Base-by-base conservation (phyloP, 306 rosid genomes). In the Senna siamea region DNA sequence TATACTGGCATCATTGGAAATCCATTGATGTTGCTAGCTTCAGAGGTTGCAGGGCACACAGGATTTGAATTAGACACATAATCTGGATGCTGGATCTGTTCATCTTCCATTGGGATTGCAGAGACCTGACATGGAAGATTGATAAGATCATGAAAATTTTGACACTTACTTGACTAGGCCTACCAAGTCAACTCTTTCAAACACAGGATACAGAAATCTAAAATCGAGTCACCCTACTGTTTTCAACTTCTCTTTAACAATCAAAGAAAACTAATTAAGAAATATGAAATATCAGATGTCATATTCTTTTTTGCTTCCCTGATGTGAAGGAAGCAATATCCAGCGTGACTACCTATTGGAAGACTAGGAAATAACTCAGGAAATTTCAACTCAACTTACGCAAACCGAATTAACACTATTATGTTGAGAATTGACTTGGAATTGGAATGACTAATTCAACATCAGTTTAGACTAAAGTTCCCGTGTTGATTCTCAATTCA, bases 71-170 rank as follows among this genome's bases (percentile, higher is more conserved):
- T 89, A 62, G 87, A 83, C 66, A 73, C 60, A 48, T 30, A 73
- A 32, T 90, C 97, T 73, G 83, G 88, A 81, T 66, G 83, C 61
- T 82, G 86, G 22, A 70, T 80, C 81, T 78, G 85, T 34, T 85
- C 96, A 71, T 90, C 96, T 74, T 90, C 98, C 93, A 87, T 83
- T 40, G 92, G 86, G 53, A 30, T 86, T 54, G 85, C 80, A 18
- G 89, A 44, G 12, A 95, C 98, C 99, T 95, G 79, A 80, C 34
- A 80, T 37, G 58, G 23, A 70, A 56, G 64, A 20, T 28, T 46
- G 32, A 70, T 23, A 55, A 46, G 38, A 74, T 81, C 72, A 73
- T 69, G 44, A 52, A 79, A 67, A 51, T 4, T 3, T 44, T 59
- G 47, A 38, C 3, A 62, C 6, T 5, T 62, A 60, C n/a, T 60